These are phyloP conservation scores for Debaryomycetaceae sp. DNA, from an alignment of 1,139 yeast genomes.

Conservation along the genomic window DNA sequence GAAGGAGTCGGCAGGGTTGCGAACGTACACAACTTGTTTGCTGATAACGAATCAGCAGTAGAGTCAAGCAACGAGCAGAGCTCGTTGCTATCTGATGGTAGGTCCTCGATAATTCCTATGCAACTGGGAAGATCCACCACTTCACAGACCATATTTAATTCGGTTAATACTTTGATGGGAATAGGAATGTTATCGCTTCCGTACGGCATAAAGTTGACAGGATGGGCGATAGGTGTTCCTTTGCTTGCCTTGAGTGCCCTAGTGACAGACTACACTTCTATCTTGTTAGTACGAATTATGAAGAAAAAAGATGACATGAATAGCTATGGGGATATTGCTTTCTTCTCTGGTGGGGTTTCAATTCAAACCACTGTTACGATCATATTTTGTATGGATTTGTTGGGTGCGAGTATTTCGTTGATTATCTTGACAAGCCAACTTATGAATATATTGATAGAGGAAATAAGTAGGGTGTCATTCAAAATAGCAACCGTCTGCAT, in stretches of 20 bases:
- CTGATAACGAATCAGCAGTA: not conserved
- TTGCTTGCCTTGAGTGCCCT: slow-evolving; percentile 55
- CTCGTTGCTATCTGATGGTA: slow-evolving; percentile 9
- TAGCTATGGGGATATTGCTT: slow-evolving; percentile 47
- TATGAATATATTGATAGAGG: slow-evolving; percentile 61
- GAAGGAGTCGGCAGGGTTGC: not conserved
- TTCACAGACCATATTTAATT: slow-evolving; percentile 84
- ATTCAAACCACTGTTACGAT: slow-evolving; percentile 60
- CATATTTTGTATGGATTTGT: slow-evolving; percentile 69
- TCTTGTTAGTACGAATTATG: slow-evolving; percentile 34
- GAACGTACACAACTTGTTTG: not conserved
- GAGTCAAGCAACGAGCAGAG: slow-evolving; percentile 2
- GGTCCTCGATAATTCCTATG: slow-evolving; percentile 5
- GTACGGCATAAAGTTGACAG: slow-evolving; percentile 72
- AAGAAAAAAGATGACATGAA: slow-evolving; percentile 24
- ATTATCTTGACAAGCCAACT: slow-evolving; percentile 84
- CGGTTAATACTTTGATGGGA: slow-evolving; percentile 82
- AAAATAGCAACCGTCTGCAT: slow-evolving; percentile 46
- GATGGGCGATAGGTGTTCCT: slow-evolving; percentile 68
- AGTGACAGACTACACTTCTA: slow-evolving; percentile 70
- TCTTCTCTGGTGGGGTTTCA: slow-evolving; percentile 40
- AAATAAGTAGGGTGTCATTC: slow-evolving; percentile 42
- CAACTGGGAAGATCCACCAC: slow-evolving; percentile 48
- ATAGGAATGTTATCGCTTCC: slow-evolving; percentile 85
- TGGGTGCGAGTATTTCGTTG: slow-evolving; percentile 76